Base-by-base conservation (phyloP, 352 stramenopile genomes). In the Pythium graminicola region DNA sequence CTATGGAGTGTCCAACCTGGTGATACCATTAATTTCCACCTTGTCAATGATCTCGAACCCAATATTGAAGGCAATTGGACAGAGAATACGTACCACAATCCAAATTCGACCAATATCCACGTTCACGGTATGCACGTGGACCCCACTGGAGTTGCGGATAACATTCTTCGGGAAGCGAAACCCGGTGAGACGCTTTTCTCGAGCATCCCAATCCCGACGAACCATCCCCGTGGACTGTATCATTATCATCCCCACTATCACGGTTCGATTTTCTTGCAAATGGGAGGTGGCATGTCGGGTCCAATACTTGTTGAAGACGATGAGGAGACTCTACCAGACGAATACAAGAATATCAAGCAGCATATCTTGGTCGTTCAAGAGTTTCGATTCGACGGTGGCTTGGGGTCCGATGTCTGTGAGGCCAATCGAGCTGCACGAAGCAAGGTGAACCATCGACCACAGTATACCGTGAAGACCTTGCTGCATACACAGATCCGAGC, bases 241-340 rank as follows among this genome's bases (percentile, higher is more conserved):
- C 80, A 88, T 62, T 94, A 94, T 65, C 83, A 94, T 52, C 81
- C 83, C 43, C 83, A 94, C 67, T 86, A 81, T 54, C 80, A 89
- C 54, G 80, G 76, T 11, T 80, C 64, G 0, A 84, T 89, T 17
- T 80, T 82, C 44, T 32, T 85, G 50, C 84, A 95, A 52, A 77
- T 90, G 54, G 72, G 69, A 3, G 83, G 83, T 11, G 82, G 79
- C 6, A 89, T 92, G 70, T 76, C 75, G 10, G 78, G 79, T 20
- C 72, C 68, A 10, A 65, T 84, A 26, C 51, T 86, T 3, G 74
- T 89, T n/a, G 76, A 87, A 35, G 78, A 88, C 48, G 63, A 83
- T 36, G 61, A 67, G 2, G 52, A 43, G 6, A 70, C 62, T 4
- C 41, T 86, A 8, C 73, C 73, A 0, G 14, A 46, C 3, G 62